Evolutionary conservation across 257 asterid species (phyloP), one percentile per base, ranked within the genome.

Genomic region (Prunella vulgaris): DNA sequence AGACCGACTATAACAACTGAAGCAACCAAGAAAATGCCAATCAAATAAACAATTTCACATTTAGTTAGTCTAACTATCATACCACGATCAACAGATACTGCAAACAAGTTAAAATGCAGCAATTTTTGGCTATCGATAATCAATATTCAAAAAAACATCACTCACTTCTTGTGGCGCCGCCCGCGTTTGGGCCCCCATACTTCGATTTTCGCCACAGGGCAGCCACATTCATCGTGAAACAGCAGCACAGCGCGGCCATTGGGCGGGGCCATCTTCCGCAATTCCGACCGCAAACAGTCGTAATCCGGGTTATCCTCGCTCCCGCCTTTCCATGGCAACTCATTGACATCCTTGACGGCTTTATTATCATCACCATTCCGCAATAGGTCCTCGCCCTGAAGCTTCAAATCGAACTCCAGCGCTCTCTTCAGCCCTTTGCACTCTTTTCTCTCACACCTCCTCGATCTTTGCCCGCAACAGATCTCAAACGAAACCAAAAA

Each of bases 321-420:
- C 54, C 88, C 93, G 40, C 97, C 95, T 82, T 86, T 93, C 98
- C 98, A 90, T 17, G 98, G 97, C 87, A 93, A 70, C 70, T 79
- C 90, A 67, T 90, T 79, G 49, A 93, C 87, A 66, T 83, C 93
- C 60, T 60, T 85, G 8, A 90, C 96, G 24, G 84, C 81, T 67
- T 82, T 84, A 32, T 63, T 74, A 28, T 10, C 77, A 14, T 77
- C 73, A 9, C 83, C 88, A 9, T 37, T 20, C 40, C 81, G 78
- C 79, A 86, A 59, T 64, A 86, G 57, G 9, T 88, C 96, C 74
- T 93, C 97, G 0, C 88, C 90, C 25, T 84, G 93, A 61, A 93
- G 40, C 84, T 83, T 92, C 78, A 90, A 79, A 79, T 90, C 95
- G 68, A 87, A 86, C 79, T 88, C 97, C 92, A 84, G 69, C 53